Evolutionary conservation across 345 rosid species (phyloP), one percentile per base, ranked within the genome.

Genomic region (Gossypium herbaceum): DNA sequence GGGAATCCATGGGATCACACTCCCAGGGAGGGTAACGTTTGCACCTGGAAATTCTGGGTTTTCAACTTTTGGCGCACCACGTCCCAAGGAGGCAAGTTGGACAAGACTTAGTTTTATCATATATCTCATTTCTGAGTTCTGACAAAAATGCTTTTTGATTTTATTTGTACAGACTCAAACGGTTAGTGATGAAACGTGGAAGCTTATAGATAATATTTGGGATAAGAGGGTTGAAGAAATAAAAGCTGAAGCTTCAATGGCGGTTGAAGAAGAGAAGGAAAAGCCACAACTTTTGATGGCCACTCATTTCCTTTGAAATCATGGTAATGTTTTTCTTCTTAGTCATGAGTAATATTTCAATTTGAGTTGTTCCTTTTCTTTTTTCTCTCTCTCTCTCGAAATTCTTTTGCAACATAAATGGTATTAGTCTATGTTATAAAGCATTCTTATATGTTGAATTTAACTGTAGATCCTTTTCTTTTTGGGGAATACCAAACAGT

Each of bases 11-110:
- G 96, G 97, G 50, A 85, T 90, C 62, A 80, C 92, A 1, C 92
- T 92, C 64, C 97, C 98, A 0, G 98, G 97, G 34, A 87, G 98
- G 82, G 97, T 87, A 51, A 94, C 98, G n/a, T 94, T 89, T 86
- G 90, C 97, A 24, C 98, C 98, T 24, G 98, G 98, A 76, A 92
- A 91, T 89, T 84, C 86, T 11, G 98, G 98, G 45, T 94, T 89
- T 79, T 81, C 92, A 59, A 94, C 97, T 39, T 94, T 92, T 83
- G 98, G 98, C 60, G 94, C 95, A 56, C 94, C 97, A 50, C 93
- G 94, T 39, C 97, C 97, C 5, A 87, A 84, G 88, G 91, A 92
- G 87, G 98, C 91, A 78, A 74, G 78, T 39, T 44, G 79, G 9
- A 69, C 25, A 75, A 73, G 7, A 25, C 74, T 68, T 39, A 54